phyloP scores from a whole-genome alignment of 805 yeast species.

The Ogataea haglerorum region DNA sequence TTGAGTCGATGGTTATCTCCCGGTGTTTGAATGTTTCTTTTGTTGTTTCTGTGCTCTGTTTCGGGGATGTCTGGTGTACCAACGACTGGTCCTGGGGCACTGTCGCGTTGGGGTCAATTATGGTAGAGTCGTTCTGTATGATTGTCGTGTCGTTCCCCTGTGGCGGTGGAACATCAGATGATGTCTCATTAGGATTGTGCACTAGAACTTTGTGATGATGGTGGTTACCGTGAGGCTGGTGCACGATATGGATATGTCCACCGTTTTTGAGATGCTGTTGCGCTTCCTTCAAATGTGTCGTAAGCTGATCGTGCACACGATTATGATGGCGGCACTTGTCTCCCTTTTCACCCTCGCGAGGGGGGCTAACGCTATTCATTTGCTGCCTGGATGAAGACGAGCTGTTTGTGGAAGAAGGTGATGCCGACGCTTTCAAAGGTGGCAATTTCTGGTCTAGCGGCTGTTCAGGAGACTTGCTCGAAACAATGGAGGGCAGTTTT shows the following conservation, averaged over 20 bases:
- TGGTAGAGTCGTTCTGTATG: conserved; percentile 27
- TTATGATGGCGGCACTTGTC: conserved; percentile 28
- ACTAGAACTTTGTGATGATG: conserved; percentile 28
- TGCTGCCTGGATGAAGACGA: conserved; percentile 6
- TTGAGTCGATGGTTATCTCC: conserved; percentile 33
- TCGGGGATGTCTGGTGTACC: conserved; percentile 6
- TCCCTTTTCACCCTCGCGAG: not conserved
- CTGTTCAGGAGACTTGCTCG: conserved; percentile 7
- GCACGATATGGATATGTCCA: conserved; percentile 30
- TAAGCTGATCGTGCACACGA: conserved; percentile 27
- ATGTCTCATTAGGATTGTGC: conserved; percentile 23
- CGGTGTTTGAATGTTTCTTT: conserved; percentile 4
- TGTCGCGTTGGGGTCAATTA: conserved; percentile 25
- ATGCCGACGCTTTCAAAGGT: conserved; percentile 8
- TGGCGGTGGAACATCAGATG: conserved; percentile 3
- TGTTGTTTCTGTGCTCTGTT: conserved; percentile 1
- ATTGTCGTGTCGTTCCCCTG: conserved; percentile 26
- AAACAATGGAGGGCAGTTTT: conserved; percentile 18
- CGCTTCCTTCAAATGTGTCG: conserved; percentile 24
- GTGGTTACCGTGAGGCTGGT: conserved; percentile 30
- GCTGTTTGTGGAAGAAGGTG: conserved; percentile 6
- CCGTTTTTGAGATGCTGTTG: conserved; percentile 26
- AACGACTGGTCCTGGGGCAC: conserved; percentile 16
- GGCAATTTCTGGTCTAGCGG: conserved; percentile 6
- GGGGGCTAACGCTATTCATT: not conserved